Base-by-base conservation (phyloP, 2,329 filamentous ascomycete genomes). In the Tolypocladium guangdongense region DNA sequence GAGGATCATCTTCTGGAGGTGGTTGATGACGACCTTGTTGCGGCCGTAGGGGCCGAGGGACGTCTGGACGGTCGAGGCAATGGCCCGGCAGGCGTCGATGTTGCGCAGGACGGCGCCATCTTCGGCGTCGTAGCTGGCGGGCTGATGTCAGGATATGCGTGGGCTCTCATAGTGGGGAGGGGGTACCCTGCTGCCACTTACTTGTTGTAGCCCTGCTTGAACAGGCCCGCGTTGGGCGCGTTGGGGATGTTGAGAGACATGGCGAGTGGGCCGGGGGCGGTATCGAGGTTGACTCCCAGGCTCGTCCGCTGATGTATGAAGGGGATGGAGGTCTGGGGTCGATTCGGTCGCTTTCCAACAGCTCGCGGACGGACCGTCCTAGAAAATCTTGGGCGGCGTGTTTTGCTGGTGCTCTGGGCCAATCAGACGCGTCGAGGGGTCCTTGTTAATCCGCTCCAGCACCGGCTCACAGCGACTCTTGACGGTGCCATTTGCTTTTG, bases 21-120 rank as follows among this genome's bases (percentile, higher is more conserved):
- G 95, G 79, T 99, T 99, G 80, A 99, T 97, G 76, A 99, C 90
- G 68, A 99, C 91, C 78, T 99, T 99, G 80, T 99, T 99, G 73
- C 93, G 88, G 66, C 93, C 93, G 74, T 96, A 96, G 56, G 93
- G 93, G 51, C 93, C 95, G 37, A 99, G 82, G 47, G 93, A 97
- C 54, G 93, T 97, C 78, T 96, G 90, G 50, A 99, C 93, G 51
- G 93, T 99, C 65, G 88, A 88, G 55, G 93, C 85, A 72, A 99
- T 97, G 61, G 93, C 89, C 60, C 91, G 84, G 78, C 93, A 99
- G 69, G 95, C 93, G 69, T 99, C 95, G 74, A 99, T 97, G 74
- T 99, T 99, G 68, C 93, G 90, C 60, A 97, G 81, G 62, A 99
- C 91, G 62, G 93, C 95, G 69, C 93, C 93, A 88, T 99, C 93